A percentile compares a stretch with the other conserved stretches of the same genome.
These are phyloP conservation scores for Immersiella caudata DNA, from an alignment of 495 filamentous ascomycete species.

Conservation along the genomic window DNA sequence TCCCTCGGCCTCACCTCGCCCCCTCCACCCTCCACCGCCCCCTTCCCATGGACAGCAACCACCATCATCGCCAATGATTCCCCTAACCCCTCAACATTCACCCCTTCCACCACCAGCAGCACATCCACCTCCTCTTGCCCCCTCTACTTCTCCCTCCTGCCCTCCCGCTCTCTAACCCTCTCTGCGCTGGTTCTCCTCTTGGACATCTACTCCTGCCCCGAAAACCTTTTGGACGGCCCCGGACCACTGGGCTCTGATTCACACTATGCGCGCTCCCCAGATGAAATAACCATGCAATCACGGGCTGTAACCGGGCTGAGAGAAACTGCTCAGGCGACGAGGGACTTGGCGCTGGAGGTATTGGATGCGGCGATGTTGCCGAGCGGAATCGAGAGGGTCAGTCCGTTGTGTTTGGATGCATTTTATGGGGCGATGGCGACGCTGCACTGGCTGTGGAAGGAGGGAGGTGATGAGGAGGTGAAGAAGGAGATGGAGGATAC, in stretches of 20 bases:
- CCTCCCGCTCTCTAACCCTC: constrained; percentile 22
- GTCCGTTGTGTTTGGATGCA: constrained; percentile 31
- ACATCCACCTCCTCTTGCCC: not conserved
- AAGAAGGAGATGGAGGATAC: constrained; percentile 11
- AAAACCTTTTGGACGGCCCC: constrained; percentile 28
- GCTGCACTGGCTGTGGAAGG: constrained; percentile 35
- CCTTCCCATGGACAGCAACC: not conserved
- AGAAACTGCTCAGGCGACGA: constrained; percentile 13
- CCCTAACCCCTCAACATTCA: not conserved
- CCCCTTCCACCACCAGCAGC: not conserved
- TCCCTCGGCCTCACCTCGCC: not conserved
- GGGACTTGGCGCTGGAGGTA: constrained; percentile 27
- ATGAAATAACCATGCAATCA: constrained; percentile 23
- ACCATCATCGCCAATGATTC: not conserved
- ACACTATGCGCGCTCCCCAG: not conserved
- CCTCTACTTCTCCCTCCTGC: constrained; percentile 17
- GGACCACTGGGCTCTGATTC: constrained; percentile 14
- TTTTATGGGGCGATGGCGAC: constrained; percentile 30
- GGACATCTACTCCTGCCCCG: constrained; percentile 33
- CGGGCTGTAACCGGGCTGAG: constrained; percentile 22
- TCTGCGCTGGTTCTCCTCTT: constrained; percentile 29
- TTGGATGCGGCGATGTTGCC: constrained; percentile 28
- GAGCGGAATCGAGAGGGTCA: constrained; percentile 8
- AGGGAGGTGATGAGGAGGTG: constrained; percentile 24
- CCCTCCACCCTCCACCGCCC: not conserved